Base-by-base conservation (phyloP, 2,329 filamentous ascomycete genomes). In the Cordyceps farinosa region DNA sequence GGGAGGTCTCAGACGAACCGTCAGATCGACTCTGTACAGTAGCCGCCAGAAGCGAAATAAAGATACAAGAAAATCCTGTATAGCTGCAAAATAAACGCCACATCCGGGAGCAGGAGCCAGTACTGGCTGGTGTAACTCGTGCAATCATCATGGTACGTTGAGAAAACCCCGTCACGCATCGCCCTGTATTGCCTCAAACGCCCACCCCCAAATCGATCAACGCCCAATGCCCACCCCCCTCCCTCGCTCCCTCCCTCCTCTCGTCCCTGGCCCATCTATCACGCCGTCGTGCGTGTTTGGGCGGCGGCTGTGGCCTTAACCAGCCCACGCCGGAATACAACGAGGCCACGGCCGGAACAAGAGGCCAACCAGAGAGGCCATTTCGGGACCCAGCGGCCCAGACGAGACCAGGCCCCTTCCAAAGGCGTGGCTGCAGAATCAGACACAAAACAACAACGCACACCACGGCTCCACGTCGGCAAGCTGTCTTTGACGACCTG, bases 31-130 rank as follows among this genome's bases (percentile, higher is more conserved):
- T 38, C 50, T 54, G 17, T 45, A 40, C 50, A 40, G 47, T 54
- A 54, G 58, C 50, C 58, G 50, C 58, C 58, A 42, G 58, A 61
- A 44, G 50, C 58, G 58, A 61, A 59, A 17, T 30, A 22, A 61
- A 47, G 58, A 44, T 32, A 52, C 47, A 38, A 60, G 45, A 51
- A 34, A 22, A 29, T 8, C 6, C 15, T 32, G 15, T 11, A 30
- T 60, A 17, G 27, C 17, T 34, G 15, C 57, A 52, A 59, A 32
- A 52, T 29, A 60, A 34, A 27, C 30, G 38, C 40, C 15, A 5
- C 44, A 34, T 27, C 7, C 36, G 36, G 29, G 22, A 34, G 38
- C 47, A 10, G 8, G 34, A 52, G 8, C 36, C 29, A 32, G 32
- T 32, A 17, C 38, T 40, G 38, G 38, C 38, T 40, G 38, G 38